Evolutionary conservation across 1,139 yeast species (phyloP).

Genomic region (Saccharomycopsis crataegensis): DNA sequence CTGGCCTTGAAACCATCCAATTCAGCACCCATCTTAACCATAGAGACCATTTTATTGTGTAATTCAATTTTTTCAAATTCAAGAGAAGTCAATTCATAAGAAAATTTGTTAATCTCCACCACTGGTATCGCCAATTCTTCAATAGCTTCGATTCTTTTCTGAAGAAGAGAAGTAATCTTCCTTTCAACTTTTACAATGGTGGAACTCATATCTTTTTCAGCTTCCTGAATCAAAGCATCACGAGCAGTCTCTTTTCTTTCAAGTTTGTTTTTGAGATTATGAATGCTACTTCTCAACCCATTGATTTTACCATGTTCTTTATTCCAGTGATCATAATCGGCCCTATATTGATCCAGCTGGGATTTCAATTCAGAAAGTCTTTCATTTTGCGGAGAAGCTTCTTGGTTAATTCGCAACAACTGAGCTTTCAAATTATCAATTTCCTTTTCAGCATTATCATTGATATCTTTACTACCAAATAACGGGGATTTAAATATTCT

Average conservation of each 20-base stretch:
- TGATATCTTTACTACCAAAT: constrained; percentile 32
- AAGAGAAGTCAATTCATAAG: constrained; percentile 12
- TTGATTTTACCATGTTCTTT: constrained; percentile 4
- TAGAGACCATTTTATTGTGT: constrained; percentile 19
- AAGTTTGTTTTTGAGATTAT: constrained; percentile 23
- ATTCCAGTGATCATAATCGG: neutral
- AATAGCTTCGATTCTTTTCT: neutral
- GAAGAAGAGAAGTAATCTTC: constrained; percentile 2
- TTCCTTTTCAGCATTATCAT: neutral
- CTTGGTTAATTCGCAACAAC: constrained; percentile 17
- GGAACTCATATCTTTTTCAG: constrained; percentile 19
- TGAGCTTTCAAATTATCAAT: constrained; percentile 12
- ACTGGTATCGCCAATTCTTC: constrained; percentile 1
- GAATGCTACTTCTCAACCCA: constrained; percentile 21
- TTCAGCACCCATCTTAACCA: constrained; percentile 25
- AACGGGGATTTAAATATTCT: constrained; percentile 24
- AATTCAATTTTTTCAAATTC: constrained; percentile 21
- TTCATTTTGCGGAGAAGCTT: constrained; percentile 19
- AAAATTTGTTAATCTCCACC: constrained; percentile 4
- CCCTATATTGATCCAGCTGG: constrained; percentile 20
- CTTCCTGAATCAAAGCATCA: constrained; percentile 3
- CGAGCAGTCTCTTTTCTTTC: constrained; percentile 9
- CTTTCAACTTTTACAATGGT: constrained; percentile 14
- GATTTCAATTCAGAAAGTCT: constrained; percentile 21
- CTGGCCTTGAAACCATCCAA: constrained; percentile 27